Evolutionary conservation across 345 rosid genomes (phyloP), one percentile per base, ranked within the genome.

Genomic region (Acer yangbiense): DNA sequence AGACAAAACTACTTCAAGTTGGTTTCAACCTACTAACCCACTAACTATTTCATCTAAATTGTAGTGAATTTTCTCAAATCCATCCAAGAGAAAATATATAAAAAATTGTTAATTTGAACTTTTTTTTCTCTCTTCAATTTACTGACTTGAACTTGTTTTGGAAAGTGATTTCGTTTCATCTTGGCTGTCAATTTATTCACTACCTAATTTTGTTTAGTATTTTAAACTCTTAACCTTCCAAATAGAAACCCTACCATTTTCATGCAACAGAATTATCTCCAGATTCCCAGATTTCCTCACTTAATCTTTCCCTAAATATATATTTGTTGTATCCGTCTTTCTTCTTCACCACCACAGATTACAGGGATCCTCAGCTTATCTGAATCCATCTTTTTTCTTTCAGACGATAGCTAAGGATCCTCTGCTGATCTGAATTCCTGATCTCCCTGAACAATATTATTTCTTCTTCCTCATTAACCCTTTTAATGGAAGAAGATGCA

Each of bases 211-310:
- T 29, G 71, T 75, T 64, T 16, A 23, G 21, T 23, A 43, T 23
- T 62, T 14, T 9, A 27, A 73, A 63, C 57, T 62, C 76, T 44
- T n/a, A 39, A 46, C 77, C 69, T 63, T 74, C 77, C 60, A 61
- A 63, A 46, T 74, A 10, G 61, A 63, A 74, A 68, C n/a, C 67
- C 44, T 79, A 10, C 78, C 61, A 70, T 63, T 70, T 80, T 75
- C 74, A 66, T 44, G 78, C 72, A 41, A 44, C 68, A 73, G 58
- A 57, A 78, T 70, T 57, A n/a, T 68, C 69, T 72, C 41, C 14
- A 80, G 66, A 80, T 84, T 82, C 29, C 81, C 71, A 55, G 52
- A 78, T 76, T 78, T 77, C 18, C 72, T 82, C 81, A 82, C 73
- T 65, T 23, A 79, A 81, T 84, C 68, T 68, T 82, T 81, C 80